These are phyloP conservation scores for Phytophthora ohioensis DNA, from an alignment of 352 stramenopile genomes.

Conservation along the genomic window DNA sequence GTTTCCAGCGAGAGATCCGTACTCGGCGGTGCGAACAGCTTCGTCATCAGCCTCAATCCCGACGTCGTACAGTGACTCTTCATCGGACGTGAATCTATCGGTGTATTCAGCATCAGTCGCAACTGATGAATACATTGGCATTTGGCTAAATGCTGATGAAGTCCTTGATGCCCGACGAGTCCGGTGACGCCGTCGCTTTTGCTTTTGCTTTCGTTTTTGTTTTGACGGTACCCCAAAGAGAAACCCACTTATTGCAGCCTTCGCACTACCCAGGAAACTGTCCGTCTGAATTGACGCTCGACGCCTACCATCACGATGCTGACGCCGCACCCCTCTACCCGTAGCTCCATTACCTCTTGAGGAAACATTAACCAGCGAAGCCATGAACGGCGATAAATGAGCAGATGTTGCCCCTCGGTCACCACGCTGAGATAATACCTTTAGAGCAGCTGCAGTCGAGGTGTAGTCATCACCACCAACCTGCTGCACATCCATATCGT, in stretches of 20 bases:
- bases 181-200: conserved; percentile 28
- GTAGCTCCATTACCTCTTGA: conserved; percentile 6
- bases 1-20: conserved; percentile 35
- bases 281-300: conserved; percentile 20
- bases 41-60: conserved; percentile 28
- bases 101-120: conserved; percentile 33
- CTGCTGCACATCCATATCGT: conserved; percentile 82
- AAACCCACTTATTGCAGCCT: conserved; percentile 22
- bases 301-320: conserved; percentile 11
- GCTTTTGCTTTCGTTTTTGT: conserved; percentile 21
- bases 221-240: conserved; percentile 27
- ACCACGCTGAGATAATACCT: conserved; percentile 52
- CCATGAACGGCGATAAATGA: conserved; percentile 21
- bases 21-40: conserved; percentile 28
- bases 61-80: conserved; percentile 30
- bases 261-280: conserved; percentile 36
- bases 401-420: conserved; percentile 12
- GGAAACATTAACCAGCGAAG: conserved; percentile 7
- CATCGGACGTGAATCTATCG: conserved; percentile 29
- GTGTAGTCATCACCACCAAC: conserved; percentile 67
- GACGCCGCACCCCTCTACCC: conserved; percentile 9
- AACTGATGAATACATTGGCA: conserved; percentile 40
- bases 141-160: conserved; percentile 27
- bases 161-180: conserved; percentile 18
- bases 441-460: conserved; percentile 57